phyloP scores from a whole-genome alignment of 2,329 filamentous ascomycete genomes.

The Biscogniauxia sp. region DNA sequence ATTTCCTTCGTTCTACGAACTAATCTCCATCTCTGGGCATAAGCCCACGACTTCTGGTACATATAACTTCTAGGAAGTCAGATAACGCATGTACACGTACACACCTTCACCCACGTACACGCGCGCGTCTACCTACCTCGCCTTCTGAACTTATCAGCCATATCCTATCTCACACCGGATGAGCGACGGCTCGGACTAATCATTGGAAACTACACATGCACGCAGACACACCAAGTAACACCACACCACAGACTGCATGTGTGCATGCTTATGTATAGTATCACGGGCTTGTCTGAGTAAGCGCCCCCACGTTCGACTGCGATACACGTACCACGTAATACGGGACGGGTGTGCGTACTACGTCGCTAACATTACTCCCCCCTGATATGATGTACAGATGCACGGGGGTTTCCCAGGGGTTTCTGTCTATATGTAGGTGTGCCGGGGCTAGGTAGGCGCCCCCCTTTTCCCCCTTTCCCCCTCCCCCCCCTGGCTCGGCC shows the following conservation, averaged over 20 bases:
- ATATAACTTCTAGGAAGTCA: neutral
- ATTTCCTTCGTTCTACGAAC: neutral
- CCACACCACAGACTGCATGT: neutral
- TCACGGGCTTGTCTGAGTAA: neutral
- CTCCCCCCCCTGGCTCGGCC: neutral
- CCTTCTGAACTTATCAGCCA: neutral
- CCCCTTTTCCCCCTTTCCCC: too few species aligned
- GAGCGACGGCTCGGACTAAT: neutral
- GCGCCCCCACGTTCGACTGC: neutral
- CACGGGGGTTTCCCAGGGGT: neutral
- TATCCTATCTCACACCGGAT: neutral
- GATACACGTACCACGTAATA: neutral
- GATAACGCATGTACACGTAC: neutral
- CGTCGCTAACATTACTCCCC: neutral
- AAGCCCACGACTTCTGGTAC: neutral
- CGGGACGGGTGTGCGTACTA: neutral
- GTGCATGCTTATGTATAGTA: neutral
- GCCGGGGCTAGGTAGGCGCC: neutral
- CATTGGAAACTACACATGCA: neutral
- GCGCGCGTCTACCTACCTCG: too few species aligned
- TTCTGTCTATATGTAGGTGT: neutral
- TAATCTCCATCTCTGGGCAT: neutral
- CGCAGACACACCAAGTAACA: neutral
- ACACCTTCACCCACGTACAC: neutral
- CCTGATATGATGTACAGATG: too few species aligned